Evolutionary conservation across 2,329 filamentous ascomycete genomes (phyloP).

Genomic region (Claviceps sp.): DNA sequence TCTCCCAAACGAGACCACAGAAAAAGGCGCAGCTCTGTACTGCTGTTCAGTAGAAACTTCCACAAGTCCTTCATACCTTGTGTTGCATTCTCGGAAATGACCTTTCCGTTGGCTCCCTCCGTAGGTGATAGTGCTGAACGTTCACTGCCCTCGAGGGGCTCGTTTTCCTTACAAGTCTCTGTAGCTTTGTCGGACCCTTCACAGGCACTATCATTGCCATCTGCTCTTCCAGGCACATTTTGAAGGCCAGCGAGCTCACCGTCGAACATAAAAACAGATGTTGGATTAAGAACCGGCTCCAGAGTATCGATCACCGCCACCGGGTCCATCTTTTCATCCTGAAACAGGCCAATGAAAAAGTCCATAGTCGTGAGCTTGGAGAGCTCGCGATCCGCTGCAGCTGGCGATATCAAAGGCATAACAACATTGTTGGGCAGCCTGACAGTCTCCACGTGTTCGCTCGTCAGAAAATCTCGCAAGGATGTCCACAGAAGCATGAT

Average conservation of each 20-base stretch:
- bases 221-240: background rate
- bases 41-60: conserved; percentile 71
- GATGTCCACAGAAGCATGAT: conserved; percentile 46
- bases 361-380: conserved; percentile 91
- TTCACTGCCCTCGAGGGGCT: background rate
- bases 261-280: conserved; percentile 33
- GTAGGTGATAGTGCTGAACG: conserved; percentile 5
- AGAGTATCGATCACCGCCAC: conserved; percentile 79
- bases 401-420: conserved; percentile 74
- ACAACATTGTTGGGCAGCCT: conserved; percentile 71
- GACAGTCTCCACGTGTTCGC: conserved; percentile 31
- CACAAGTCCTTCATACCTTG: conserved; percentile 62
- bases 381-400: conserved; percentile 80
- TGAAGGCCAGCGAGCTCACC: conserved; percentile 6
- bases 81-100: conserved; percentile 38
- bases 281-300: conserved; percentile 78
- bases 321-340: conserved; percentile 67
- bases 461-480: conserved; percentile 36
- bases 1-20: conserved; percentile 86
- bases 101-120: conserved; percentile 10
- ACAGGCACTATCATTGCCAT: background rate
- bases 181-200: background rate
- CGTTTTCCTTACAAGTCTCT: background rate
- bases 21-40: conserved; percentile 70
- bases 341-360: conserved; percentile 85